Evolutionary conservation across 768 basidiomycete species (phyloP), one percentile per base, ranked within the genome.

Genomic region (Podaxis sp.): DNA sequence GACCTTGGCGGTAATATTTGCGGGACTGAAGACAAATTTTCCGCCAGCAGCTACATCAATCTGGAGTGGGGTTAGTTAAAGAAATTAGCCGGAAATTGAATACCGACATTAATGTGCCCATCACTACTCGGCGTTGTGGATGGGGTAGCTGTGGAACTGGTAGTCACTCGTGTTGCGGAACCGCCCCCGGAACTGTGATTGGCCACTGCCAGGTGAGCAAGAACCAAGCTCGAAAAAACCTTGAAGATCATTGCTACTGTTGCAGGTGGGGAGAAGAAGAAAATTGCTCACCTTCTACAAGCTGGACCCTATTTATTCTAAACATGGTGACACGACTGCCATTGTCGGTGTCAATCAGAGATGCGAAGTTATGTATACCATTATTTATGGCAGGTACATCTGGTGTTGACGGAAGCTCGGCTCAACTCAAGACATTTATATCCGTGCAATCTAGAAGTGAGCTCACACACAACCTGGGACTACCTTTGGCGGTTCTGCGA

Each of bases 1-100:
- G n/a, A 80, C 78, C 4, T 76, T 19, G 0, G 85, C 84, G 17
- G 71, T 78, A 64, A 86, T 65, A 65, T 82, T 81, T 49, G 68
- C 33, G 2, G 84, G 85, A 59, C 66, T 73, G 74, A 80, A 86
- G 11, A 71, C 63, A 65, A 82, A 79, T 13, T 67, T 60, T 4
- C 73, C 74, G 15, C 74, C 66, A 50, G 75, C 63, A 5, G 72
- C 76, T 36, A 85, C 85, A 51, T 83, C 68, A 63, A 85, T 68
- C 81, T 84, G 57, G 46, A 8, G 41, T 53, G 55, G 33, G 52
- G 29, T 7, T 2, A 38, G n/a, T 15, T 19, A 56, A 52, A 8
- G 36, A 54, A 25, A 24, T 19, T 40, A 43, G 13, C n/a, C 54
- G 38, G 22, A 17, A 8, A 25, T 27, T 4, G 25, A 24, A 15